Evolutionary conservation across 495 filamentous ascomycete species (phyloP), one percentile per base, ranked within the genome.

Genomic region (Aspergillus kassunensis): DNA sequence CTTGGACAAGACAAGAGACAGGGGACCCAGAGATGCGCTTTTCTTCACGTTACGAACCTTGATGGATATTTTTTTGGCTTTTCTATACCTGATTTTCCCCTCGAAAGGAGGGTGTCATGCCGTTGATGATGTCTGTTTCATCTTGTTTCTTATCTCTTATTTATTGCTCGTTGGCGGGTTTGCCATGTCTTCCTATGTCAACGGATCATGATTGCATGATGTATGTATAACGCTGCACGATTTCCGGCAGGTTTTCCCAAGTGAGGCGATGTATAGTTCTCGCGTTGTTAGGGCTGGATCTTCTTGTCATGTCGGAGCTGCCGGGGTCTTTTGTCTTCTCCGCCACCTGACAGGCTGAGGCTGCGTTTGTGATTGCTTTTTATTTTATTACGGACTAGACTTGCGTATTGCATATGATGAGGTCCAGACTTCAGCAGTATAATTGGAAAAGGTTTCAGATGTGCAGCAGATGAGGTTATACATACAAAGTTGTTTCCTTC

Each of bases 201-300:
- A 66, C 57, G 61, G 64, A 68, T 63, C 51, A 67, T 68, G 65
- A 68, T 59, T 64, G 58, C 60, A 63, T 67, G 65, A 68, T 70
- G 67, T 72, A 68, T 59, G 67, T 67, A 70, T 72, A 70, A 57
- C 51, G 53, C 59, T 59, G 41, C 55, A 56, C 29, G 13, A 41
- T 53, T 57, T 60, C 44, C 57, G 52, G 51, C 48, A 51, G 61
- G 42, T 43, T 31, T 48, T 50, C 39, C 49, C 40, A 48, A 36
- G 31, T 51, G 53, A 54, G 35, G 53, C 55, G 57, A 51, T 60
- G 57, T 60, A 60, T 53, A 60, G 53, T 60, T 54, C 51, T 57
- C 51, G 54, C 55, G 58, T 62, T 58, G 35, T 51, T 53, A 49
- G 29, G 44, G 53, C 40, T 55, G 53, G 53, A 40, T 51, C 42